These are phyloP conservation scores for Inga leiocalycina DNA, from an alignment of 306 rosid genomes.

Conservation along the genomic window DNA sequence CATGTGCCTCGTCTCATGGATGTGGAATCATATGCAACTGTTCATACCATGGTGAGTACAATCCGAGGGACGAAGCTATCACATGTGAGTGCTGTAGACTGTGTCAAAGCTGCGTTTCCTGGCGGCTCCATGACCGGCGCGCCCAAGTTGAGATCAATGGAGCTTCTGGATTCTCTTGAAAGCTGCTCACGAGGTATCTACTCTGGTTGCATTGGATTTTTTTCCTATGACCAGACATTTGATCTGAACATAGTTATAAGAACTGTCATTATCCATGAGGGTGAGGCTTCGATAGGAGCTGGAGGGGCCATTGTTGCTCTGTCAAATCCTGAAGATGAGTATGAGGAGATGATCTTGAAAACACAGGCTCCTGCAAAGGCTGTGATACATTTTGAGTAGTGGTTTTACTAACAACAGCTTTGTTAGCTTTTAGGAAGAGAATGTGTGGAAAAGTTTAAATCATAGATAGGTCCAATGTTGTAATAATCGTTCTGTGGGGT, in stretches of 20 bases:
- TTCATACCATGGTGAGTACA: constrained; percentile 97
- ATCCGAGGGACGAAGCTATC: constrained; percentile 77
- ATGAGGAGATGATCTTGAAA: constrained; percentile 91
- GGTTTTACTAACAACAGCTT: neutral
- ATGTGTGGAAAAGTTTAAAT: constrained; percentile 15
- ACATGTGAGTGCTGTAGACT: constrained; percentile 64
- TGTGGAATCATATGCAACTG: constrained; percentile 88
- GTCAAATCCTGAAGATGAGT: constrained; percentile 88
- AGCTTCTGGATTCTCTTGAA: constrained; percentile 82
- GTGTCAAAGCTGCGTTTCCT: constrained; percentile 91
- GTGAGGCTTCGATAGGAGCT: constrained; percentile 97
- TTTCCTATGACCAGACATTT: constrained; percentile 87
- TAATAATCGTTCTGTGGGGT: constrained; percentile 3
- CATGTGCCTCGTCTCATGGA: constrained; percentile 94
- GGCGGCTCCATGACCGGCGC: constrained; percentile 99
- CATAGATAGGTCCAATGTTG: constrained; percentile 5
- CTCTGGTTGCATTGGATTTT: constrained; percentile 93
- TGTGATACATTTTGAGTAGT: constrained; percentile 63
- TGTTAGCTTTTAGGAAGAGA: constrained; percentile 2
- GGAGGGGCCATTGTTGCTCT: constrained; percentile 95
- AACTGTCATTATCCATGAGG: constrained; percentile 76
- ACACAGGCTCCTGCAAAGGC: constrained; percentile 80
- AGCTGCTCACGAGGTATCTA: constrained; percentile 85
- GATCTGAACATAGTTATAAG: constrained; percentile 96
- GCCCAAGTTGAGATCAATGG: constrained; percentile 96